Conservation (phyloP, 352 stramenopile species). For the Pythium phragmitis region DNA sequence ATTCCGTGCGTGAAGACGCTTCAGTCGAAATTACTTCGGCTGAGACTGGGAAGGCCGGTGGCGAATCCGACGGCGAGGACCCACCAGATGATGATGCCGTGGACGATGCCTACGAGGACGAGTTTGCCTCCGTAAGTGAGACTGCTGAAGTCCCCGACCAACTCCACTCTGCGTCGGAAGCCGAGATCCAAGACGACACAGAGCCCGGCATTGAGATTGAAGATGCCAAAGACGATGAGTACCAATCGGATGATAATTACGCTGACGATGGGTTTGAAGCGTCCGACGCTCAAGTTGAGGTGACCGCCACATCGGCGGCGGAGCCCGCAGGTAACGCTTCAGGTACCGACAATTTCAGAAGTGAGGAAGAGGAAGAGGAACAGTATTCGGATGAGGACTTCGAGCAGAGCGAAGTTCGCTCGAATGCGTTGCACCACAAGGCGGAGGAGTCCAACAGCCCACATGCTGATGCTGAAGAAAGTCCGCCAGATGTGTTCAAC, state of each 20-base stretch:
- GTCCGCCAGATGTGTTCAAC: neutral
- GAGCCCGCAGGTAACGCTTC: neutral
- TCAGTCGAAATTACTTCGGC: neutral
- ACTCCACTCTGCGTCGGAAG: neutral
- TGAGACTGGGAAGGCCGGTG: neutral
- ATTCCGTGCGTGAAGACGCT: neutral
- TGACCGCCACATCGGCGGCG: neutral
- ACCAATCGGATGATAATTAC: slow-evolving; percentile 2
- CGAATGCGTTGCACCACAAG: neutral
- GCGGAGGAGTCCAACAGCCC: neutral
- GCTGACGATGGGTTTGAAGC: slow-evolving; percentile 10
- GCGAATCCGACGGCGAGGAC: neutral
- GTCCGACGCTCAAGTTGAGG: neutral
- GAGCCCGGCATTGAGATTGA: neutral
- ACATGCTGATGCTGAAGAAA: neutral
- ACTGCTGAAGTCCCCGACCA: neutral
- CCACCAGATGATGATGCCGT: neutral
- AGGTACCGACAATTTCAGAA: neutral
- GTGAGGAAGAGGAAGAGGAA: slow-evolving; percentile 14
- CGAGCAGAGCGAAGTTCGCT: slow-evolving; percentile 13
- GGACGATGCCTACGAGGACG: slow-evolving; percentile 18
- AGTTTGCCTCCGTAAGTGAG: slow-evolving; percentile 17
- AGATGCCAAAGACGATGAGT: neutral
- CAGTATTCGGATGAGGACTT: slow-evolving; percentile 45
- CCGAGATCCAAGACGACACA: slow-evolving; percentile 2